Evolutionary conservation across 345 rosid genomes (phyloP), one percentile per base, ranked within the genome.

Genomic region (Camelina laxa): DNA sequence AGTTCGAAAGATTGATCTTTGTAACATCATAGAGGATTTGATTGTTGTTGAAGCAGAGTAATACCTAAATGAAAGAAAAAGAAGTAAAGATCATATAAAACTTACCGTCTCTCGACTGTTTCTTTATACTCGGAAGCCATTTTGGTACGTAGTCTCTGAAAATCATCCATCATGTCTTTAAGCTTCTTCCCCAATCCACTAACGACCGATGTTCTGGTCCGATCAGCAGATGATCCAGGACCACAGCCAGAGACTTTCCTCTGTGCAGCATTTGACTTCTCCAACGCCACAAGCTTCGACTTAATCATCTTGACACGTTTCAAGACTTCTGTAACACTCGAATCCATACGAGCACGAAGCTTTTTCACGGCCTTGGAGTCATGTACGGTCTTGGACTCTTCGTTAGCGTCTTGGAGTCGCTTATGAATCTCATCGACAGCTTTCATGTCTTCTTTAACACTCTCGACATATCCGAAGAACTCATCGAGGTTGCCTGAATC

Each of bases 181-280:
- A 91, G 86, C 64, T 89, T 91, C 83, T 89, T 89, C 51, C 96
- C 87, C 72, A 91, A 81, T 2, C 97, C 97, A 61, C 85, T 85
- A 33, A 89, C 95, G 9, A 89, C 93, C 9, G 93, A 87, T 17
- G 93, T 87, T 77, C 97, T 85, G 38, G 97, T 91, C 72, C 93
- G 77, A 69, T 91, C 97, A 19, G 87, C 82, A 1, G 90, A 87
- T 0, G 96, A 91, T 5, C 97, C 96, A 65, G 96, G 93, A n/a
- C 93, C 97, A 65, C 97, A 89, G 5, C 96, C 93, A 27, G 90
- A 78, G 44, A 82, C 72, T 66, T 80, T 86, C 64, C 97, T 74
- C 38, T 86, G 82, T n/a, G 90, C 85, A 65, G 87, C 91, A 82
- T 91, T 91, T 20, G 97, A 87, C 44, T 88, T 78, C 80, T 91